Evolutionary conservation across 768 basidiomycete genomes (phyloP), one percentile per base, ranked within the genome.

Genomic region (Pholiota molesta): DNA sequence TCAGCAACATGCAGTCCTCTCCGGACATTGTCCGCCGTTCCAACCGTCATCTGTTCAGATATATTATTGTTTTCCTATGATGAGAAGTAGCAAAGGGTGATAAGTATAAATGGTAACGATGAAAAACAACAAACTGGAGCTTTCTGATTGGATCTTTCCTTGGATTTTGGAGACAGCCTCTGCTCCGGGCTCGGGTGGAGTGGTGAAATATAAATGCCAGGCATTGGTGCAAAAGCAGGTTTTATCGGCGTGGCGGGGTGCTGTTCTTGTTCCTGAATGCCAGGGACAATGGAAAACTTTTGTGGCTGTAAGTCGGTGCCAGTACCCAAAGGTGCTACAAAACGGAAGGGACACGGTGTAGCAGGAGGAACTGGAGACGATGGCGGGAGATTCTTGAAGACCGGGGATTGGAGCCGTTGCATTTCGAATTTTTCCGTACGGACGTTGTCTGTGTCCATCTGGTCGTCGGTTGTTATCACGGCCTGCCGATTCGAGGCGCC

Each of bases 121-220:
- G 39, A 55, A 59, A 28, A 33, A 55, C 21, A 55, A 55, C 45
- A 56, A 44, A 56, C 55, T 56, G 14, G 33, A 37, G 39, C 40
- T 39, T 56, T n/a, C 23, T 28, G 40, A 39, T 42, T 56, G 23
- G 33, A 39, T 39, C 26, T 35, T 49, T 66, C 28, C 17, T 31
- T 45, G 11, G 31, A 16, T 37, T 11, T 58, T 37, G 29, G 45
- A 54, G 52, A 49, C 29, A 55, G 37, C 33, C 28, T 49, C 29
- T 40, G 42, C 16, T 26, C 58, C 31, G 33, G 62, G 21, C 52
- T 58, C 21, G 61, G 63, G 31, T 66, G 68, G 35, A 77, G 69
- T 14, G 77, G 77, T 17, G 78, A 78, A 35, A 78, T 70, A 57
- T 63, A 79, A 23, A 78, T 77, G 17, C 74, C 78, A 40, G 76